Evolutionary conservation across 2,329 filamentous ascomycete genomes (phyloP).

Genomic region (Fusarium siculi): DNA sequence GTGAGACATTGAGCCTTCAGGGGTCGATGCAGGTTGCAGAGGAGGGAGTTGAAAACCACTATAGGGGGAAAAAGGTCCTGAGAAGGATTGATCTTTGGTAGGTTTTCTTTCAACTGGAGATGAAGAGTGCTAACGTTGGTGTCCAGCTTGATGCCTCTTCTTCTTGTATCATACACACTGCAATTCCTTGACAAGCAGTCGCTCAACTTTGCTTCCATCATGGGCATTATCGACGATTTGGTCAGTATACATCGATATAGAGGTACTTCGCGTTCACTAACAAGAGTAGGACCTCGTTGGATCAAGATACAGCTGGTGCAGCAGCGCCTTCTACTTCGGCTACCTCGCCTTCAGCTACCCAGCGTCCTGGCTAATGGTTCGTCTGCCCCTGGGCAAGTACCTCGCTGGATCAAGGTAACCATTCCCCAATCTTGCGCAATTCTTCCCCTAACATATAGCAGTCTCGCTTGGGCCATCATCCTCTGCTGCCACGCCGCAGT

Average conservation of each 20-base stretch:
- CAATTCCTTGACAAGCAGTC: slow-evolving; percentile 43
- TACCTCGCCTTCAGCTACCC: slow-evolving; percentile 41
- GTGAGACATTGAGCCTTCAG: slow-evolving; percentile 23
- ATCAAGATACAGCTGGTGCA: slow-evolving; percentile 35
- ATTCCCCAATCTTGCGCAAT: accelerated
- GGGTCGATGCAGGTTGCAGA: slow-evolving; percentile 20
- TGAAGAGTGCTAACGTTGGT: background rate
- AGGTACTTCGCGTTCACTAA: background rate
- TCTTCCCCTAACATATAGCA: background rate
- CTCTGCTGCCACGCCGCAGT: slow-evolving; percentile 36
- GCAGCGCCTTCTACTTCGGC: slow-evolving; percentile 39
- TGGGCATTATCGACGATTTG: slow-evolving; percentile 38
- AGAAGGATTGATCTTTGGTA: slow-evolving; percentile 35
- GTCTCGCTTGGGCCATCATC: slow-evolving; percentile 32
- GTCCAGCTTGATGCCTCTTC: slow-evolving; percentile 28
- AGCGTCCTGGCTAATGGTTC: slow-evolving; percentile 38
- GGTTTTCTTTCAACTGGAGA: background rate
- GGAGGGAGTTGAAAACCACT: slow-evolving; percentile 1
- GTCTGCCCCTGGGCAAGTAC: slow-evolving; percentile 33
- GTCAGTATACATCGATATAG: background rate
- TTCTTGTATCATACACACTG: slow-evolving; percentile 38
- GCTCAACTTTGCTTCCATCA: slow-evolving; percentile 38
- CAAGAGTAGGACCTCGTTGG: slow-evolving; percentile 19
- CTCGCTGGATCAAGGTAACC: slow-evolving; percentile 29
- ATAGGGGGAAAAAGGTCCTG: background rate